A percentile compares a stretch with the other conserved stretches of the same genome.
Conservation (phyloP, 768 basidiomycete species). For the Exidia glandulosa region DNA sequence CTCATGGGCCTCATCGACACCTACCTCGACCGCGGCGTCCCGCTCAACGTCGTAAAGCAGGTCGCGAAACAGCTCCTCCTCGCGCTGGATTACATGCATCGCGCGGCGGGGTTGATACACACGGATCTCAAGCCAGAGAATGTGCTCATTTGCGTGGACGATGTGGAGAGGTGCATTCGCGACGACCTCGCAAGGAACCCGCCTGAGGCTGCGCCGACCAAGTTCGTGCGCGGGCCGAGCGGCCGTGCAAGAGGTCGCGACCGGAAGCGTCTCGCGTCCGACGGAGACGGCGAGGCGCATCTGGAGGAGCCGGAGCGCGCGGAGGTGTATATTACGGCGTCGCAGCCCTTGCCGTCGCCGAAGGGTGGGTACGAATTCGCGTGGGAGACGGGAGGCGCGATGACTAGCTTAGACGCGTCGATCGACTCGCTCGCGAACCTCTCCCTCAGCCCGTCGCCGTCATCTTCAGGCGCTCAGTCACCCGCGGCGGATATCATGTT, state of each 20-base stretch:
- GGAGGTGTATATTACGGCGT: slow-evolving; percentile 1
- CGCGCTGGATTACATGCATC: slow-evolving; percentile 27
- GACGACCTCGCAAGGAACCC: background rate
- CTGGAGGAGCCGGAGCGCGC: background rate
- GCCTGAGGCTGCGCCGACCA: background rate
- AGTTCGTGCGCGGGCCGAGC: background rate
- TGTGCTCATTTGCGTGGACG: slow-evolving; percentile 24
- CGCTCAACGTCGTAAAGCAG: slow-evolving; percentile 28
- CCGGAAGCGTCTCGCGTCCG: background rate
- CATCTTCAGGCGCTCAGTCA: background rate
- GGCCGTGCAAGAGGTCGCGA: background rate
- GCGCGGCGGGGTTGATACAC: slow-evolving; percentile 25
- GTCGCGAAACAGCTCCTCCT: slow-evolving; percentile 28
- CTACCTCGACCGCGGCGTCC: background rate
- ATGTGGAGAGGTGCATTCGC: background rate
- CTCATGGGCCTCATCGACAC: background rate
- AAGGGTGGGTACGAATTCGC: background rate
- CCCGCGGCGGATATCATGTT: background rate
- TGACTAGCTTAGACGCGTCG: background rate
- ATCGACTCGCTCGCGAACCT: background rate
- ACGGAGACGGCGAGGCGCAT: background rate
- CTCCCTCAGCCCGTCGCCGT: background rate
- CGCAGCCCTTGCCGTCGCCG: slow-evolving; percentile 3
- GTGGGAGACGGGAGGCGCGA: background rate
- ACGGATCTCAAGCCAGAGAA: slow-evolving; percentile 28